These are phyloP conservation scores for Neurospora sp. DNA, from an alignment of 495 filamentous ascomycete genomes.

Conservation along the genomic window DNA sequence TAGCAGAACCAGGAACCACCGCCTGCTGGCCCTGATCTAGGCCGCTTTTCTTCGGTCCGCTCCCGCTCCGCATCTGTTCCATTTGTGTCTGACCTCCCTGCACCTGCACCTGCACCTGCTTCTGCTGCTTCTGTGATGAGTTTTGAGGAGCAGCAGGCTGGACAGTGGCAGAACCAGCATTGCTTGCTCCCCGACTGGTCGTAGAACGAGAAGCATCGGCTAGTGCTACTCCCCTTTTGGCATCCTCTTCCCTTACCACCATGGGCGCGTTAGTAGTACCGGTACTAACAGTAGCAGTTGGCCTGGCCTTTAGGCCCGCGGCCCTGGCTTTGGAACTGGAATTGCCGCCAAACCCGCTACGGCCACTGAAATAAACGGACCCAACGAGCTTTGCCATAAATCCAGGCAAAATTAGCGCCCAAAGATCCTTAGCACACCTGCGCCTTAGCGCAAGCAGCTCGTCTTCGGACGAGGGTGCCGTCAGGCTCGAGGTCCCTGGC, in stretches of 20 bases:
- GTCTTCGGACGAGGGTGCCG: slow-evolving; percentile 36
- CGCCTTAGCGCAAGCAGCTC: slow-evolving; percentile 37
- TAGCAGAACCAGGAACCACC: background rate
- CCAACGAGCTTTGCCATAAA: slow-evolving; percentile 21
- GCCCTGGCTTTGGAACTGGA: background rate
- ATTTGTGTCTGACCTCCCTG: background rate
- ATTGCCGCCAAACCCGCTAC: background rate
- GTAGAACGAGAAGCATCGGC: background rate
- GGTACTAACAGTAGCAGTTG: background rate
- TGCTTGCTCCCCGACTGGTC: background rate
- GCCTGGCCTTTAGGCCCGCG: background rate
- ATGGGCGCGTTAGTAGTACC: background rate
- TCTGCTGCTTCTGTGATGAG: background rate
- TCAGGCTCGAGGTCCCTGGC: slow-evolving; percentile 35
- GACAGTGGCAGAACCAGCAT: background rate
- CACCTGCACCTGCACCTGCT: background rate
- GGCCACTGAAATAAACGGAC: slow-evolving; percentile 41
- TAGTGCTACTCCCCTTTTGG: background rate
- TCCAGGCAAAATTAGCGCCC: slow-evolving; percentile 36
- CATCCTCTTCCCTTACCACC: background rate
- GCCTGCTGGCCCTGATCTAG: slow-evolving; percentile 13
- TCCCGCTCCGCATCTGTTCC: background rate
- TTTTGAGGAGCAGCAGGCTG: background rate
- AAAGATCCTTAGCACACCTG: slow-evolving; percentile 44
- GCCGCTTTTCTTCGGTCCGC: background rate